Evolutionary conservation across 208 protist species (phyloP), one percentile per base, ranked within the genome.

Genomic region (Crithidia thermophila): DNA sequence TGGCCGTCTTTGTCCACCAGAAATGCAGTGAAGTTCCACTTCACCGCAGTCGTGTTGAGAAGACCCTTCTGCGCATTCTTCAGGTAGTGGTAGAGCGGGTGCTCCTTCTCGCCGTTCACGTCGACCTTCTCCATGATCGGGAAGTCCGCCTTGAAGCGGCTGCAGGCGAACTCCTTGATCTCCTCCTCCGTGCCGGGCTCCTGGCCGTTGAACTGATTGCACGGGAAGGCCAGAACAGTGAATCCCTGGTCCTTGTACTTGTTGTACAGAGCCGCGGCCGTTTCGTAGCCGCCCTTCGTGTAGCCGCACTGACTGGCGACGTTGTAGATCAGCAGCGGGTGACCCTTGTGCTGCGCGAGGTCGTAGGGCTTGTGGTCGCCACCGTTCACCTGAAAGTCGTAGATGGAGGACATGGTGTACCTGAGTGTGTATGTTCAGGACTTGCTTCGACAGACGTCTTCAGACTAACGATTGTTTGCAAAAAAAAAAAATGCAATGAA

Each of bases 11-110:
- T 58, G 61, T 94, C 79, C 51, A 91, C 75, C 34, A 98, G 75
- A 64, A 98, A 98, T 16, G 91, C 95, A 4, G 93, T 96, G 79
- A 98, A 98, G 77, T 98, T 98, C 94, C 95, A 98, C 79, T 95
- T 98, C 55, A 98, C 87, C 1, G 79, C 36, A 14, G 78, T 83
- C 21, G 68, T 83, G 34, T 84, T 82, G 20, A 91, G 57, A 25
- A 86, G 43, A 28, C 94, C 94, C 57, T 82, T 72, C 42, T 76
- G 50, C 18, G 73, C 43, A 21, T 79, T 46, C 76, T 98, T 96
- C 45, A 98, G 61, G 60, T 87, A 97, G 27, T 79, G 49, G 68
- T 85, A 98, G 30, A 97, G 67, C 27, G 93, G 92, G 47, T 84
- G 75, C 37, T 84, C 80, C 20, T 94, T 81, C 7, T 70, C 52